phyloP scores from a whole-genome alignment of 345 rosid species.

The Populus davidiana region DNA sequence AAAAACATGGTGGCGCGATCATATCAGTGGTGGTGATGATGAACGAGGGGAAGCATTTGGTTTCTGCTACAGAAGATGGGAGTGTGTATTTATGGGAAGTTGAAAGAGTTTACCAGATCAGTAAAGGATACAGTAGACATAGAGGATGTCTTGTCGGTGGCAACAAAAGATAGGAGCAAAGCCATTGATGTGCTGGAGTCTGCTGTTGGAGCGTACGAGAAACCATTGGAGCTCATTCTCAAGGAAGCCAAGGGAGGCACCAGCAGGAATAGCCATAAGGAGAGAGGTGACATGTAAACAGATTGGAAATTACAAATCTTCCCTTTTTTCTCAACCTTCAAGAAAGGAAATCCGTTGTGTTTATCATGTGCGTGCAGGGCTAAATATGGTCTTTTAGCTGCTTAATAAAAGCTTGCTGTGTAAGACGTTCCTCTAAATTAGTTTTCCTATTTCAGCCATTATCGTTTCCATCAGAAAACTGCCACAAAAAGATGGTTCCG shows the following conservation, averaged over 20 bases:
- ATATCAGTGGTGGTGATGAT: slow-evolving; percentile 29
- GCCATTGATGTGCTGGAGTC: slow-evolving; percentile 44
- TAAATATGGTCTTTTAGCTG: background rate
- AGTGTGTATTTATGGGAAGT: slow-evolving; percentile 31
- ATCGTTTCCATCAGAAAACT: background rate
- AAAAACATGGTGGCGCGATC: slow-evolving; percentile 29
- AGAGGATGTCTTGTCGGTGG: slow-evolving; percentile 27
- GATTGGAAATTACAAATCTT: background rate
- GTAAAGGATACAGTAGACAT: slow-evolving; percentile 12
- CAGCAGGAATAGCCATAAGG: background rate
- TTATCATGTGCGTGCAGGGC: background rate
- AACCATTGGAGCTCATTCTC: slow-evolving; percentile 36
- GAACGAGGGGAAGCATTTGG: slow-evolving; percentile 35
- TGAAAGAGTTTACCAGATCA: slow-evolving; percentile 22
- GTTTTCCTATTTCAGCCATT: background rate
- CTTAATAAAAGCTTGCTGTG: background rate
- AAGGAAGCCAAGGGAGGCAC: slow-evolving; percentile 33
- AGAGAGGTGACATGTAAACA: slow-evolving; percentile 1
- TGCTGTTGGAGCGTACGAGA: slow-evolving; percentile 39
- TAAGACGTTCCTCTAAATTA: background rate
- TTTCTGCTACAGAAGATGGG: slow-evolving; percentile 49
- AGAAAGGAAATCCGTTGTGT: background rate
- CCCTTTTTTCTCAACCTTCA: background rate
- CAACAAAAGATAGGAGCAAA: slow-evolving; percentile 24
- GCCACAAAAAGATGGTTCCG: background rate